phyloP scores from a whole-genome alignment of 805 yeast genomes.

The Candida incommunis region DNA sequence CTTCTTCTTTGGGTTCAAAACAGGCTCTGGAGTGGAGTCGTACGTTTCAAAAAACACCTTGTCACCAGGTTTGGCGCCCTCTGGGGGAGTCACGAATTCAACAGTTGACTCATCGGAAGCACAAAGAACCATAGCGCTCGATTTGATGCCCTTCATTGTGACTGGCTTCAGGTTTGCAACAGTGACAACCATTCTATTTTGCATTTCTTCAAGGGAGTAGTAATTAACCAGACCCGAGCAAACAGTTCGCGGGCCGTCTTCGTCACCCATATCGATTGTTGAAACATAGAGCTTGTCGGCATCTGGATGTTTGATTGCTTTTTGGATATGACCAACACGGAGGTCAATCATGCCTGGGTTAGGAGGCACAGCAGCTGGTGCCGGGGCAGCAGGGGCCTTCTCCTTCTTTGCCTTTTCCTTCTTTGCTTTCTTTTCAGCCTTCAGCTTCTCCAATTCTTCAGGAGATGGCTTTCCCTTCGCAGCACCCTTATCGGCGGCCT shows the following conservation, averaged over 20 bases:
- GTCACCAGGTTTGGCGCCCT: slow-evolving; percentile 88
- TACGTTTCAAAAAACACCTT: slow-evolving; percentile 88
- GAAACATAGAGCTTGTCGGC: slow-evolving; percentile 95
- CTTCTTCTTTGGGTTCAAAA: slow-evolving; percentile 95
- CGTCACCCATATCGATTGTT: slow-evolving; percentile 93
- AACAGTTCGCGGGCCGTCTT: slow-evolving; percentile 93
- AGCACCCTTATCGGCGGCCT: slow-evolving; percentile 11
- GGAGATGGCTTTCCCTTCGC: slow-evolving; percentile 4
- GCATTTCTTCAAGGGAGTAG: slow-evolving; percentile 87
- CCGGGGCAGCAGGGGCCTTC: slow-evolving; percentile 38
- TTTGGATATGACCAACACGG: slow-evolving; percentile 92
- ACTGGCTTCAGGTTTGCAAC: slow-evolving; percentile 97
- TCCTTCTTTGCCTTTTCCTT: slow-evolving; percentile 36
- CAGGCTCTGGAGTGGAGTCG: slow-evolving; percentile 80
- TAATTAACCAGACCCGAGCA: slow-evolving; percentile 93
- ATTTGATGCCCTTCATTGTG: slow-evolving; percentile 93
- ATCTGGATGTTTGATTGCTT: slow-evolving; percentile 93
- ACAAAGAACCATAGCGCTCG: slow-evolving; percentile 94
- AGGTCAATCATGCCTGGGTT: slow-evolving; percentile 75
- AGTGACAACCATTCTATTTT: slow-evolving; percentile 76
- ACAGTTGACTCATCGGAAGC: slow-evolving; percentile 54
- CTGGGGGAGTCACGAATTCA: slow-evolving; percentile 92
- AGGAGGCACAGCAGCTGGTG: slow-evolving; percentile 12
- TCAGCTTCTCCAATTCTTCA: slow-evolving; percentile 17
- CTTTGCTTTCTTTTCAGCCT: slow-evolving; percentile 26